Conservation (phyloP, 2,329 filamentous ascomycete species). For the Endoconidiophora laricicola region DNA sequence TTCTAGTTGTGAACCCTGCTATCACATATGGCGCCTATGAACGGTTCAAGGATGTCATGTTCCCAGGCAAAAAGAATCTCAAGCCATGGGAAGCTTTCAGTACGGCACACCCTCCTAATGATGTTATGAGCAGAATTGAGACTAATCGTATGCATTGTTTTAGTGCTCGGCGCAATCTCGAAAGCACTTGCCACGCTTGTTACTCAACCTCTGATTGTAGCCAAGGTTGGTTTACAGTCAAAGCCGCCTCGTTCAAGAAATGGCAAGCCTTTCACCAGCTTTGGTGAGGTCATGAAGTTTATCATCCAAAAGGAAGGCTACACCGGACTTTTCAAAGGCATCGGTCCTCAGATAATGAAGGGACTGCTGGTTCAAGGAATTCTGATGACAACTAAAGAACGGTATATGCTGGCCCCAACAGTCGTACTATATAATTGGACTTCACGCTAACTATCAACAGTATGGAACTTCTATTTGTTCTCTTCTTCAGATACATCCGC, state of each 20-base stretch:
- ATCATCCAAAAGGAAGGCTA: conserved; percentile 78
- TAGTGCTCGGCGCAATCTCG: conserved; percentile 81
- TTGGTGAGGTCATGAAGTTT: conserved; percentile 86
- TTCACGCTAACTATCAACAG: conserved; percentile 24
- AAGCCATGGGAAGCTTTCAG: conserved; percentile 79
- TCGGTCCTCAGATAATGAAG: conserved; percentile 84
- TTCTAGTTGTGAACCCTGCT: conserved; percentile 86
- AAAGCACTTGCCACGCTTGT: conserved; percentile 82
- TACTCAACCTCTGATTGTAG: conserved; percentile 91
- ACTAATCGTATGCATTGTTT: neutral
- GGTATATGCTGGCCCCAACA: conserved; percentile 33
- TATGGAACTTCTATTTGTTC: conserved; percentile 74
- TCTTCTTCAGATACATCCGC: conserved; percentile 69
- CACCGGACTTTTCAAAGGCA: conserved; percentile 85
- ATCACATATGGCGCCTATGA: conserved; percentile 98
- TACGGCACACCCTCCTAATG: conserved; percentile 32
- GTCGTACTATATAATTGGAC: neutral
- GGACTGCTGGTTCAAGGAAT: conserved; percentile 87
- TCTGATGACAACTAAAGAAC: conserved; percentile 98
- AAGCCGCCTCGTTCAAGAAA: conserved; percentile 69
- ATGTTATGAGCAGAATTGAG: neutral
- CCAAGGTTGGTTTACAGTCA: conserved; percentile 91
- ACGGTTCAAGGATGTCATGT: conserved; percentile 60
- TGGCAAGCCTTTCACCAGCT: conserved; percentile 85
- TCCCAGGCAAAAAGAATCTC: conserved; percentile 58